Evolutionary conservation across 2,329 filamentous ascomycete species (phyloP).

Genomic region (Pezicula carpinea): DNA sequence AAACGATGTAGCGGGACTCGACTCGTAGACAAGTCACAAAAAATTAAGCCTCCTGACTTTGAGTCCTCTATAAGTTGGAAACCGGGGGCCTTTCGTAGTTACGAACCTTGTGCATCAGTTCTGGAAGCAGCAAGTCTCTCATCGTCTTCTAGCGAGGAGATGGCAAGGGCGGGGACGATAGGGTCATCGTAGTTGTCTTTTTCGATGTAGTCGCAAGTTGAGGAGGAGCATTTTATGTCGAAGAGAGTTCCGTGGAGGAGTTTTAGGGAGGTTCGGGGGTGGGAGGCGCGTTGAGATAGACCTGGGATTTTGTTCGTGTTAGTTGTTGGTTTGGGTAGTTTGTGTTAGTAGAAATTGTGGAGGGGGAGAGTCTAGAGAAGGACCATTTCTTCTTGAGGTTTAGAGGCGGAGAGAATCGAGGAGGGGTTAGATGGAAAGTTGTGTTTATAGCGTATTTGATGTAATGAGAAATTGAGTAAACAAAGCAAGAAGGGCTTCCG

Average conservation of each 20-base stretch:
- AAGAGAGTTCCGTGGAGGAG: conserved; percentile 81
- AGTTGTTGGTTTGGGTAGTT: background rate
- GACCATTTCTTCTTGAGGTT: background rate
- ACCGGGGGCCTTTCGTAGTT: too few relatives aligned
- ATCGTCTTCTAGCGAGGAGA: conserved; percentile 35
- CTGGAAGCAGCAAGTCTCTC: conserved; percentile 29
- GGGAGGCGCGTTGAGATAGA: conserved; percentile 64
- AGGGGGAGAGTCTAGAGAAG: background rate
- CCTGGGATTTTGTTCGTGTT: conserved; percentile 15
- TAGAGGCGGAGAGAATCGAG: background rate
- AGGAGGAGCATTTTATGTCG: conserved; percentile 70
- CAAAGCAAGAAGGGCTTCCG: too few relatives aligned
- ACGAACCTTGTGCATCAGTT: conserved; percentile 25
- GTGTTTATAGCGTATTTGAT: too few relatives aligned
- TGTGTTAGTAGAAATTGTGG: background rate
- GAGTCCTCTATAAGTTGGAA: too few relatives aligned
- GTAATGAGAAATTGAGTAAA: too few relatives aligned
- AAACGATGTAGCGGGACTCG: too few relatives aligned
- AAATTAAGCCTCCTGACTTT: too few relatives aligned
- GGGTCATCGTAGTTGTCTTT: conserved; percentile 70
- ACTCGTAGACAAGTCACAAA: too few relatives aligned
- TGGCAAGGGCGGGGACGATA: conserved; percentile 67
- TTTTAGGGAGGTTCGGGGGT: conserved; percentile 64
- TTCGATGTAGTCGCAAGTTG: conserved; percentile 62
- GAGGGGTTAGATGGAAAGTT: too few relatives aligned